These are phyloP conservation scores for Tausonia pullulans DNA, from an alignment of 1,284 basidiomycete species.

Conservation along the genomic window DNA sequence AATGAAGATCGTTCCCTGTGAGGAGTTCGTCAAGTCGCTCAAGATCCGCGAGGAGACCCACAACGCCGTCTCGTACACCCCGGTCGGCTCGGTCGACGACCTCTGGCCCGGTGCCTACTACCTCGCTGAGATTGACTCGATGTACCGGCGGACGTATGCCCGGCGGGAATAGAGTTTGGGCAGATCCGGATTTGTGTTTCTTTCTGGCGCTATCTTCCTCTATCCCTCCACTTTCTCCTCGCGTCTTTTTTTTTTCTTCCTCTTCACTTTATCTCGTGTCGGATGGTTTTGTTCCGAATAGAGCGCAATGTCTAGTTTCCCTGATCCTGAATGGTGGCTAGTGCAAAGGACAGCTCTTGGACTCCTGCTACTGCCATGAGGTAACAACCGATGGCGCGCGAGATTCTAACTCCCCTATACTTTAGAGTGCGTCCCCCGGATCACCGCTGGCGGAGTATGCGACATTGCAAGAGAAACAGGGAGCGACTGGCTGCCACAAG, in stretches of 20 bases:
- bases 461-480: no score
- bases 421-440: no score
- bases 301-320: no score
- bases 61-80: constrained; percentile 77
- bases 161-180: neutral
- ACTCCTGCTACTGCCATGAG: no score
- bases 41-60: constrained; percentile 90
- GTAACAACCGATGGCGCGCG: no score
- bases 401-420: no score
- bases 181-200: neutral
- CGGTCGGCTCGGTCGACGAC: constrained; percentile 75
- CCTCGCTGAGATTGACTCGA: constrained; percentile 81
- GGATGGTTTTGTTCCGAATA: no score
- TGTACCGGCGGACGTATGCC: constrained; percentile 81
- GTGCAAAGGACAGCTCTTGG: no score
- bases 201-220: neutral
- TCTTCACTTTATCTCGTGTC: neutral
- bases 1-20: constrained; percentile 85
- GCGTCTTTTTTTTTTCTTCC: no score
- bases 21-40: constrained; percentile 68
- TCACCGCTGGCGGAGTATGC: no score
- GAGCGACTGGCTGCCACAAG: no score
- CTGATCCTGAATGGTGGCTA: no score
- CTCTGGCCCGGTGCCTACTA: constrained; percentile 93
- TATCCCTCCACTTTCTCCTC: neutral